A percentile compares a stretch with the other conserved stretches of the same genome.
phyloP scores from a whole-genome alignment of 2,329 filamentous ascomycete species.

The Aspergillus uvarum region DNA sequence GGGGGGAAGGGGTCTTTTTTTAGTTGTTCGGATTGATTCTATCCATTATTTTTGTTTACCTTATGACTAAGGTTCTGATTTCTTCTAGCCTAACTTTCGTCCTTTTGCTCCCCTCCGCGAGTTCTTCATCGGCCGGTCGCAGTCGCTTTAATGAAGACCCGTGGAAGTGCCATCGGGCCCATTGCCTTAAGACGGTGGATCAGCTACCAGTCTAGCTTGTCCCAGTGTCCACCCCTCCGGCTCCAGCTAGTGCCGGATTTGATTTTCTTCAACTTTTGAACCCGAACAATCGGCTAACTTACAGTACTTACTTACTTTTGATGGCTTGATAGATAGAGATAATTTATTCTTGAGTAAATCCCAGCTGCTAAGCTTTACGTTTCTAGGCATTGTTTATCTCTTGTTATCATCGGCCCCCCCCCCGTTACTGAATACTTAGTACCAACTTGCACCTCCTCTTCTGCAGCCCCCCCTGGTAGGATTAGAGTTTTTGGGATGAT shows the following conservation, averaged over 20 bases:
- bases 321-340: too few species aligned
- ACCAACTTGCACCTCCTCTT: too few species aligned
- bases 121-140: constrained; percentile 5
- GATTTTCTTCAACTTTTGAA: constrained; percentile 1
- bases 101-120: too few species aligned
- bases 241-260: constrained; percentile 16
- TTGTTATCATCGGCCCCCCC: too few species aligned
- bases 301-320: too few species aligned
- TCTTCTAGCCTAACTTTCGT: neutral
- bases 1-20: neutral
- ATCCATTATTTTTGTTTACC: neutral
- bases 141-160: neutral
- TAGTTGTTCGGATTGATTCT: neutral
- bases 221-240: constrained; percentile 24
- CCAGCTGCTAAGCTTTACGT: too few species aligned
- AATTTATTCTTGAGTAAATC: too few species aligned
- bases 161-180: neutral
- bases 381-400: too few species aligned
- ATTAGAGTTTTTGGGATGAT: neutral
- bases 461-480: neutral
- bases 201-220: constrained; percentile 9
- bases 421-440: too few species aligned
- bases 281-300: neutral
- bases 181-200: constrained; percentile 5
- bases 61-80: too few species aligned